Evolutionary conservation across 176 grass and related monocot species (phyloP), one percentile per base, ranked within the genome.

Genomic region (Avena atlantica): DNA sequence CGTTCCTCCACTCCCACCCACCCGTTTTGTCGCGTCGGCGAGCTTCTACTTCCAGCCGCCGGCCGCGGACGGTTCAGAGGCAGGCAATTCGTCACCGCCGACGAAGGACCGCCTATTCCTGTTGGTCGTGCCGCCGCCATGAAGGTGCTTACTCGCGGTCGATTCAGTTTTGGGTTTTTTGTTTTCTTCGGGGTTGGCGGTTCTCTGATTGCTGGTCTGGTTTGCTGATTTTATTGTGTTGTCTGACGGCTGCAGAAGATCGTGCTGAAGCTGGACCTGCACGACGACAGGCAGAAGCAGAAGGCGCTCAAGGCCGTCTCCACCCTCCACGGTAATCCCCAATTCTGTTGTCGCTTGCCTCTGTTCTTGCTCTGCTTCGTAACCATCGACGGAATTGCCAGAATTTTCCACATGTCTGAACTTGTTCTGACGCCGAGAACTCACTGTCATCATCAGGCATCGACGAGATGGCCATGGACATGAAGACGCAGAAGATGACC

Each of bases 211-310:
- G n/a, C n/a, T n/a, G n/a, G n/a, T n/a, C n/a, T n/a, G n/a, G n/a
- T n/a, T n/a, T n/a, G 15, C 75, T 86, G 29, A 34, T 37, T 82
- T 37, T 52, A 51, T 20, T 12, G 11, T 5, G 19, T 40, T 13
- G 21, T 84, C 1, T 37, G 55, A 51, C 4, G 20, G 6, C 10
- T 42, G 83, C 91, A 93, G 93, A 93, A 95, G 70, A 21, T 94
- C 15, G 87, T 99, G 74, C 62, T 99, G 40, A 93, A 96, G 74
- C 76, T 99, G 90, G 85, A 94, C 87, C 37, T 99, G 83, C 94
- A 99, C 84, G 90, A 96, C 76, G 40, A 90, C 59, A 96, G 79
- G 89, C 90, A 94, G 5, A 99, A 99, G 92, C 83, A 88, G 89
- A 96, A 83, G 90, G 97, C 92, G 40, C 70, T 99, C 82, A 94